Evolutionary conservation across 768 basidiomycete species (phyloP), one percentile per base, ranked within the genome.

Genomic region (Leccinum truebloodii): DNA sequence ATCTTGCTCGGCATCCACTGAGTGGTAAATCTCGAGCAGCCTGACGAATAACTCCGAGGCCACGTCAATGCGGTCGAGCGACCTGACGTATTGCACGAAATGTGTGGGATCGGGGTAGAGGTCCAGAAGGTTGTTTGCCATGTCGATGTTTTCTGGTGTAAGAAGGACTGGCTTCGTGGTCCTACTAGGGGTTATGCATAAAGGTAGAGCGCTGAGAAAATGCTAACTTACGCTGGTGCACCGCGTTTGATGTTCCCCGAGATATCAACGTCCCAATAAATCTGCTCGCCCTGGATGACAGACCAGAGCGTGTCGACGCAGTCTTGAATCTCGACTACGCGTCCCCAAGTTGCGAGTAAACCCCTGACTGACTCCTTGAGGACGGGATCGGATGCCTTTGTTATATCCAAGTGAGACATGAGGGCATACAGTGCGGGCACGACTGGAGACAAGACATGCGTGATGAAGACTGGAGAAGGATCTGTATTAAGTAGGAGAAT

Each of bases 51-150:
- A 59, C 37, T 83, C 84, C 4, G 89, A 88, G 1, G 84, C 78
- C 6, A 95, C 78, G 59, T 94, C 92, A 18, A 80, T 71, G 16
- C 92, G 82, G 55, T 86, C 83, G 34, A 95, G 70, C 0, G 75
- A 75, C 69, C 86, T 87, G 50, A 97, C 66, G 54, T 89, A 86
- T 10, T 73, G 74, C 14, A 90, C 86, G 60, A 94, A 83, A 64
- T 86, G 84, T 3, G 72, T 68, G 1, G 95, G 90, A 67, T 94
- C 87, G 1, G 94, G 94, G 59, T 87, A 89, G 14, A 92, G 76
- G 54, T 84, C 78, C 30, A 95, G 76, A 9, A 87, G 70, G 62
- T 87, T 83, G 18, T 82, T 66, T 63, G 79, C 77, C 34, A 80
- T 69, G 18, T 67, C 69, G 3, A 81, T 63, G 58, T 83, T 79